phyloP scores from a whole-genome alignment of 148 eudicot genomes.

The Camellia sinensis region DNA sequence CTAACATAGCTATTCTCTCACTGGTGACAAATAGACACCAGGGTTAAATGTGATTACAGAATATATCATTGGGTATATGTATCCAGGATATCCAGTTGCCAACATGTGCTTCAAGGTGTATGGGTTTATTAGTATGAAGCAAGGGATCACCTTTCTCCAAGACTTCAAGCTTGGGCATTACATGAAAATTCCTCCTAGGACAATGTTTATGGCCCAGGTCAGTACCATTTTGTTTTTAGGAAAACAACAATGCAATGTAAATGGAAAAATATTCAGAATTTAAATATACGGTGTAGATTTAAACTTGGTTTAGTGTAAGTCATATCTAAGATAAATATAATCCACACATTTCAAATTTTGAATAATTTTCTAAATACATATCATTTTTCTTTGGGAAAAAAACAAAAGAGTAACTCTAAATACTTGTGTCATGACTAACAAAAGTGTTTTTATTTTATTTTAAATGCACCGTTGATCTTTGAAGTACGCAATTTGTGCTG shows the following conservation, averaged over 20 bases:
- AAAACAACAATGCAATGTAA: too few relatives aligned
- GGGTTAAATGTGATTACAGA: conserved; percentile 58
- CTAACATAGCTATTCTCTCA: conserved; percentile 5
- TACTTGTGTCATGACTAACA: background rate
- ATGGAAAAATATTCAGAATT: too few relatives aligned
- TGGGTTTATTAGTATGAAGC: conserved; percentile 52
- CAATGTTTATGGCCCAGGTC: conserved; percentile 66
- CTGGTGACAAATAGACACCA: conserved; percentile 33
- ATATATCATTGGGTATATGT: conserved; percentile 52
- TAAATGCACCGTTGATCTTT: too few relatives aligned
- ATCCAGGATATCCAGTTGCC: conserved; percentile 62
- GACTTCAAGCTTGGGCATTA: conserved; percentile 66
- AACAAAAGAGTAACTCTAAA: background rate
- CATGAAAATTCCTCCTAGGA: conserved; percentile 66
- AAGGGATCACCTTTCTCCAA: conserved; percentile 48
- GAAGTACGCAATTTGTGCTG: too few relatives aligned
- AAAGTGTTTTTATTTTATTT: background rate
- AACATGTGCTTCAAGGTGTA: conserved; percentile 62
- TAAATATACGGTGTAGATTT: too few relatives aligned
- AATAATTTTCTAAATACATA: too few relatives aligned
- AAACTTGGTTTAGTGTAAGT: too few relatives aligned
- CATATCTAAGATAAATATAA: too few relatives aligned
- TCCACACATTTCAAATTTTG: too few relatives aligned
- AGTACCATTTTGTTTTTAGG: background rate
- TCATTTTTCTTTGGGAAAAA: too few relatives aligned